Conservation (phyloP, 768 basidiomycete genomes). For the Pulveroboletus ravenelii region DNA sequence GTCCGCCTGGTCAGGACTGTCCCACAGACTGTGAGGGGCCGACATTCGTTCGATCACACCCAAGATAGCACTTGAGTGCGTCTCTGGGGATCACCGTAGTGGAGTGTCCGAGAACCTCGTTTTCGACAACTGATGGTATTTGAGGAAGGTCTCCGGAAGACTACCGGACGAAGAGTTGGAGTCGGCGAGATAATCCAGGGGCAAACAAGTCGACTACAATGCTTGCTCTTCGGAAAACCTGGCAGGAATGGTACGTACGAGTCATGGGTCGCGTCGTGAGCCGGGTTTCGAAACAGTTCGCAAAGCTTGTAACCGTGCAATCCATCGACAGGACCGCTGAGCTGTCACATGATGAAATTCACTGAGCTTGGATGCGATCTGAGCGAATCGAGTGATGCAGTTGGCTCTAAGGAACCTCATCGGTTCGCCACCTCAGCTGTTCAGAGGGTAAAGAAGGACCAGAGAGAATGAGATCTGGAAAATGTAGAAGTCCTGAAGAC, state of each 20-base stretch:
- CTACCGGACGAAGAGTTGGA: conserved; percentile 8
- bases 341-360: conserved; percentile 2
- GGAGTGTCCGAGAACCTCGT: background rate
- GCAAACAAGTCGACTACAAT: conserved; percentile 9
- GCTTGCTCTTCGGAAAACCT: conserved; percentile 1
- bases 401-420: conserved; percentile 2
- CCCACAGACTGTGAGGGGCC: too few species aligned
- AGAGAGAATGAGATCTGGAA: too few species aligned
- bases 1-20: too few species aligned
- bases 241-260: conserved; percentile 11
- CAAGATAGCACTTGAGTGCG: conserved; percentile 6
- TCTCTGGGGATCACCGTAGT: background rate
- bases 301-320: background rate
- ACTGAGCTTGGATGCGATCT: background rate
- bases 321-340: background rate
- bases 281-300: conserved; percentile 8
- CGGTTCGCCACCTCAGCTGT: background rate
- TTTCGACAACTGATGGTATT: conserved; percentile 1
- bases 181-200: conserved; percentile 13
- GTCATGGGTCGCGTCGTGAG: conserved; percentile 12
- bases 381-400: conserved; percentile 1
- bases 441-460: background rate
- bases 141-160: conserved; percentile 6
- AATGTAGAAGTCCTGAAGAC: background rate
- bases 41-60: background rate